Evolutionary conservation across 2,329 filamentous ascomycete genomes (phyloP).

Genomic region (Colletotrichum siamense): DNA sequence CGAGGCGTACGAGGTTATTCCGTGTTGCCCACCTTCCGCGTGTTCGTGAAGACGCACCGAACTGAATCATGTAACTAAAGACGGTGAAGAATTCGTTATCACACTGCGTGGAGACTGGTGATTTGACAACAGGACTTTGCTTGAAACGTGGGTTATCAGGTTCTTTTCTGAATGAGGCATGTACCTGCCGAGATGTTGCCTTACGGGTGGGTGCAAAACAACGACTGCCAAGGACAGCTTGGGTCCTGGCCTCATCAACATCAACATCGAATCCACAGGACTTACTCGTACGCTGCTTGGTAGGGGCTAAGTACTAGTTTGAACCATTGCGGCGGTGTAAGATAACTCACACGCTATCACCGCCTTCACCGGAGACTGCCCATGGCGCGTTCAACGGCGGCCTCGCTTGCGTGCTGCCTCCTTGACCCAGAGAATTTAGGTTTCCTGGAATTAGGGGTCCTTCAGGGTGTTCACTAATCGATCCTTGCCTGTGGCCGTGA

Average conservation of each 20-base stretch:
- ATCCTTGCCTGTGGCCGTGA: background rate
- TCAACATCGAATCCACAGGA: background rate
- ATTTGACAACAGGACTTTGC: background rate
- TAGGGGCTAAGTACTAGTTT: background rate
- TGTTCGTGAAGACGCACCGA: background rate
- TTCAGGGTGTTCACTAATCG: background rate
- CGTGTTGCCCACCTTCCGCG: background rate
- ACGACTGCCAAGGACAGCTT: background rate
- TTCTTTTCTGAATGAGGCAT: background rate
- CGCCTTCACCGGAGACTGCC: background rate
- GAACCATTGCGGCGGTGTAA: background rate
- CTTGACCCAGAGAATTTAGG: background rate
- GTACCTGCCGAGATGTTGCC: background rate
- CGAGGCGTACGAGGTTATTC: background rate
- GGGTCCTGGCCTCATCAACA: background rate
- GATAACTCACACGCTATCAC: background rate
- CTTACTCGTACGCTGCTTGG: background rate
- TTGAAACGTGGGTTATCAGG: background rate
- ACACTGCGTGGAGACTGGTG: background rate
- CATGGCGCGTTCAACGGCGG: background rate
- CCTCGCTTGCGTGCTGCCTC: background rate
- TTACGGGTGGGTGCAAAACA: background rate
- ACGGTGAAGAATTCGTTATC: background rate
- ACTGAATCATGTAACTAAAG: background rate
- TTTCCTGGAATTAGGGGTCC: background rate